These are phyloP conservation scores for Dactylellina parvicollis DNA, from an alignment of 2,329 filamentous ascomycete genomes.

Conservation along the genomic window DNA sequence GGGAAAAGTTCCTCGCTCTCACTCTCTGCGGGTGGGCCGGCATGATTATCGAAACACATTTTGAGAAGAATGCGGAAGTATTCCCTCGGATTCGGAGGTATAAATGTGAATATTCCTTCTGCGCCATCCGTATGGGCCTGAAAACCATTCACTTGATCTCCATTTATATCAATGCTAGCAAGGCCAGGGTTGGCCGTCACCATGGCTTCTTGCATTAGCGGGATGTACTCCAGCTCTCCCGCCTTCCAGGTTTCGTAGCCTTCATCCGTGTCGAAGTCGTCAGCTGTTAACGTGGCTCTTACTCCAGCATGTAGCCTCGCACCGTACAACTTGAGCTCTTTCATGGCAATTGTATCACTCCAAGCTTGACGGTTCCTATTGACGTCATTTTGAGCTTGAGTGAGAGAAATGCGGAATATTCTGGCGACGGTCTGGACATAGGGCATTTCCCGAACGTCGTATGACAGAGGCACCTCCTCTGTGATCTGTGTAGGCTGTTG, in stretches of 20 bases:
- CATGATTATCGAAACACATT: conserved; percentile 60
- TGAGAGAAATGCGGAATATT: conserved; percentile 82
- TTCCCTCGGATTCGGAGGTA: conserved; percentile 81
- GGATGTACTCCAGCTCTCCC: conserved; percentile 84
- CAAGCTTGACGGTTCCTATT: conserved; percentile 81
- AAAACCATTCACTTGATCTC: conserved; percentile 61
- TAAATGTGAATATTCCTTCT: conserved; percentile 82
- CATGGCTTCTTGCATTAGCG: conserved; percentile 92
- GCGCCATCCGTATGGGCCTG: conserved; percentile 62
- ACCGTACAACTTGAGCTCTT: conserved; percentile 93
- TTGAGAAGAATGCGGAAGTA: conserved; percentile 69
- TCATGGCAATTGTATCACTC: conserved; percentile 90
- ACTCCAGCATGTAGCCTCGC: conserved; percentile 67
- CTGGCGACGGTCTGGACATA: conserved; percentile 86
- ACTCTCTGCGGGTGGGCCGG: conserved; percentile 59
- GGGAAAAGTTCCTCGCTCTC: conserved; percentile 65
- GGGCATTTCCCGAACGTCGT: conserved; percentile 97
- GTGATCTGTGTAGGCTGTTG: conserved; percentile 66
- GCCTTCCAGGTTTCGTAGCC: conserved; percentile 91
- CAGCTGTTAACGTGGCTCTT: conserved; percentile 76
- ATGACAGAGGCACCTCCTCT: conserved; percentile 80
- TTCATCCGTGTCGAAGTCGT: conserved; percentile 91
- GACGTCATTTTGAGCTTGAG: conserved; percentile 86
- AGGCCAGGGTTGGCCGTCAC: conserved; percentile 64
- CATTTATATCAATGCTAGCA: conserved; percentile 71